Percentiles rank a stretch among this genome's conserved stretches.
Evolutionary conservation across 2,329 filamentous ascomycete genomes (phyloP).

Genomic region (Colletotrichum cordylinicola): DNA sequence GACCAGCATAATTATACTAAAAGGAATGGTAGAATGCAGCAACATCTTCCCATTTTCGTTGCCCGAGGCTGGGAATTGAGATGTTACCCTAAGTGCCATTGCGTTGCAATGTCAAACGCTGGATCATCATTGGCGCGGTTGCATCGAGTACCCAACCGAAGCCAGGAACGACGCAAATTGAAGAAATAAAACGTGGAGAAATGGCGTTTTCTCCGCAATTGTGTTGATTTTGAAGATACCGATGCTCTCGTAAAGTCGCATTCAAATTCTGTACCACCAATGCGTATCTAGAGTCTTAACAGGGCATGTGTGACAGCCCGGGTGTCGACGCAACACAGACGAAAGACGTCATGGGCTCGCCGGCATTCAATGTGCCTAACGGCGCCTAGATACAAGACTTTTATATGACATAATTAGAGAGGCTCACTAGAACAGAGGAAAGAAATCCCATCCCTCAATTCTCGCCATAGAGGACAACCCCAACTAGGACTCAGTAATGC

Average conservation of each 20-base stretch:
- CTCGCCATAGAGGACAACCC: no score
- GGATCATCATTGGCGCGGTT: background rate
- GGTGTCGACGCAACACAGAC: background rate
- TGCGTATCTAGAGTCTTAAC: background rate
- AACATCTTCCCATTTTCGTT: background rate
- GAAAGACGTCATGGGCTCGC: no score
- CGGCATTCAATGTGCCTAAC: no score
- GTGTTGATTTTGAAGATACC: background rate
- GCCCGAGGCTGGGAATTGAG: background rate
- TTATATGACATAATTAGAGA: no score
- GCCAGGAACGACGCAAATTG: background rate
- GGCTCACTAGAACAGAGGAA: no score
- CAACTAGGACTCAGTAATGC: background rate
- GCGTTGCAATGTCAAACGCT: background rate
- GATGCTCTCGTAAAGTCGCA: background rate
- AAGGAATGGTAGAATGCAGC: background rate
- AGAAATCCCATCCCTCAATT: no score
- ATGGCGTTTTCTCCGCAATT: background rate
- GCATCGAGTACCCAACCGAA: background rate
- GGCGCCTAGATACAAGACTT: no score
- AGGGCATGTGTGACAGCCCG: background rate
- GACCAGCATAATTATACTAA: background rate
- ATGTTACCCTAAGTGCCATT: background rate
- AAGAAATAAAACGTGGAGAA: background rate
- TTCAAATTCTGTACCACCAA: background rate